Evolutionary conservation across 306 rosid species (phyloP), one percentile per base, ranked within the genome.

Genomic region (Castanea crenata): DNA sequence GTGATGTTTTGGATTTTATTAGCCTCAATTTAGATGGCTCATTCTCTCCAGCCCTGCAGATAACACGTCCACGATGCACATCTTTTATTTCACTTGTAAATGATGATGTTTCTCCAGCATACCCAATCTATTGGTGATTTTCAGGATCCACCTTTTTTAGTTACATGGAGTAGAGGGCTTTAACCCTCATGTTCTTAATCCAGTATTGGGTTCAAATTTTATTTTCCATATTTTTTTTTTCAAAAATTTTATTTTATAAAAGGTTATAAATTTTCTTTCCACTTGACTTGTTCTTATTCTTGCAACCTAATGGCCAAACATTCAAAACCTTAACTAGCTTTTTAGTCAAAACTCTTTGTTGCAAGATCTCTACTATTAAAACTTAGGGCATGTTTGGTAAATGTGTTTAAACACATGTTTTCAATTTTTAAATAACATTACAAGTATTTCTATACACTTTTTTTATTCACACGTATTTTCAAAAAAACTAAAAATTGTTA

Each of bases 1-100:
- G 97, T 95, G 74, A 95, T 91, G 97, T 88, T 92, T 80, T 91
- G 99, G 99, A 91, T 95, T 83, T 83, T 86, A 31, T 69, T 89
- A 80, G 90, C 91, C 61, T 89, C 92, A 2, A 90, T 83, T 80
- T 95, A 92, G 90, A 83, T 25, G 76, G 68, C 76, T 51, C 44
- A 16, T 74, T 82, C 38, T 84, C 46, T 56, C 70, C 21, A 57
- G 78, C 83, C 76, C 49, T 75, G 76, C 70, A 44, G 13, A 74
- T 76, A 70, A 79, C 67, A 55, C 67, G 69, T 63, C 70, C 74
- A 46, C 69, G 67, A 56, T 80, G 59, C 83, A 16, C 23, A 41
- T 83, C 85, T 77, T 84, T 70, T 56, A 56, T 69, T 76, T 61
- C 71, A 62, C 55, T 64, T 84, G 87, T 85, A 84, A 88, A 88